Evolutionary conservation across 2,329 filamentous ascomycete genomes (phyloP).

Genomic region (Pezicula rhizophila): DNA sequence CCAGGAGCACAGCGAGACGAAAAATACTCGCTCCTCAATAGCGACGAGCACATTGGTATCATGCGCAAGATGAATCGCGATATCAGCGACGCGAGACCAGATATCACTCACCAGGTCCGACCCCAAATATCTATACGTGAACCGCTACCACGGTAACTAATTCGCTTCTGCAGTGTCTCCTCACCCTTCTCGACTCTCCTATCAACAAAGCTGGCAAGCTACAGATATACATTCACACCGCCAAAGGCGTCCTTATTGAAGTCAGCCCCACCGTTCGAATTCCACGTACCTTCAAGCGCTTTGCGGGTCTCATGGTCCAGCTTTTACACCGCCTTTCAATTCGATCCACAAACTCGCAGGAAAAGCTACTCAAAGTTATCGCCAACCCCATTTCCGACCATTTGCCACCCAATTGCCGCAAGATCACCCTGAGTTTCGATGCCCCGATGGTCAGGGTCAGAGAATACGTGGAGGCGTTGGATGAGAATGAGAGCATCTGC

Average conservation of each 20-base stretch:
- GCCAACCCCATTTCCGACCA: constrained; percentile 98
- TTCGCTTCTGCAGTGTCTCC: constrained; percentile 65
- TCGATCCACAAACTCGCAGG: constrained; percentile 90
- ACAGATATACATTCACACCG: constrained; percentile 97
- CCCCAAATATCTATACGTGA: constrained; percentile 7
- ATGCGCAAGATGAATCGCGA: constrained; percentile 99
- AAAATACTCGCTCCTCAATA: constrained; percentile 96
- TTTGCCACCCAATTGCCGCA: constrained; percentile 92
- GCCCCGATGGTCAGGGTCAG: constrained; percentile 78
- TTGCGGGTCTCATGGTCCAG: constrained; percentile 97
- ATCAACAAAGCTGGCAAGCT: constrained; percentile 98
- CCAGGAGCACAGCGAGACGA: constrained; percentile 64
- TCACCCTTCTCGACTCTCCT: constrained; percentile 94
- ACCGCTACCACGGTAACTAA: constrained; percentile 19
- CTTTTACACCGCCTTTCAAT: constrained; percentile 93
- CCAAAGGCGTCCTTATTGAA: constrained; percentile 94
- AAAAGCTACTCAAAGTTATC: constrained; percentile 95
- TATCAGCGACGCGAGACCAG: constrained; percentile 93
- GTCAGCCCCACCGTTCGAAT: constrained; percentile 98
- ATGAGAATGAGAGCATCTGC: constrained; percentile 84
- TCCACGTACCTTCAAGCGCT: constrained; percentile 96
- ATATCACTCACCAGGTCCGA: constrained; percentile 96
- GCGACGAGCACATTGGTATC: constrained; percentile 96
- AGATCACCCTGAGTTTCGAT: constrained; percentile 94
- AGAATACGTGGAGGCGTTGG: constrained; percentile 79